Evolutionary conservation across 1,139 yeast genomes (phyloP), one percentile per base, ranked within the genome.

Genomic region (Scheffersomyces cryptocercus): DNA sequence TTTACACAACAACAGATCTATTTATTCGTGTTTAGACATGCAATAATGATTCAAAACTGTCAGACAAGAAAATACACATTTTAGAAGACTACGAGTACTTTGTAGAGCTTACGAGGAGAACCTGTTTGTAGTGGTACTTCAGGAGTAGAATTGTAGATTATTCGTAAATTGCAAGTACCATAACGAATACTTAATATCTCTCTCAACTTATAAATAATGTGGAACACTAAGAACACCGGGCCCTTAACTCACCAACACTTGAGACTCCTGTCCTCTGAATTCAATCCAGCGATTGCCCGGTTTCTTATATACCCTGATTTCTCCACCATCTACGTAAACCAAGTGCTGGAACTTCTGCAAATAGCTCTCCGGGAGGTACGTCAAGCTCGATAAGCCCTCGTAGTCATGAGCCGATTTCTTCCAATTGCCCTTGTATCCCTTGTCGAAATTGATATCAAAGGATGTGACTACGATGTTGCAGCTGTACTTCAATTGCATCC

Each of bases 381-480:
- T 24, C 9, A 40, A 5, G 7, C 31, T 36, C 3, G 28, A 37
- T 26, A 42, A 44, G 5, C 36, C 39, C 12, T 36, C 39, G n/a
- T 33, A 31, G 14, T 39, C 36, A 4, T 15, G 53, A 40, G 24
- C 12, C 20, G 4, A 41, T 36, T 11, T 39, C 31, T 11, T 41
- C 36, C 10, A 20, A 36, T 41, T 40, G 28, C 50, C 40, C 24
- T 45, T 45, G 48, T 54, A 63, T 1, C 77, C 76, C 32, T 52
- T 54, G 34, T 71, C 75, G 49, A 58, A 68, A 2, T 50, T 47
- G 12, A 45, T 45, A 44, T 65, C 70, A 64, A 71, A 70, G n/a
- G 68, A 59, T 1, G 70, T 63, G 3, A 68, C 55, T 6, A 73
- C 43, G 3, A 70, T 53, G 36, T 65, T 64, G 45, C 74, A 70